A percentile compares a stretch with the other conserved stretches of the same genome.
Conservation (phyloP, 768 basidiomycete genomes). For the Suillus alpinus region DNA sequence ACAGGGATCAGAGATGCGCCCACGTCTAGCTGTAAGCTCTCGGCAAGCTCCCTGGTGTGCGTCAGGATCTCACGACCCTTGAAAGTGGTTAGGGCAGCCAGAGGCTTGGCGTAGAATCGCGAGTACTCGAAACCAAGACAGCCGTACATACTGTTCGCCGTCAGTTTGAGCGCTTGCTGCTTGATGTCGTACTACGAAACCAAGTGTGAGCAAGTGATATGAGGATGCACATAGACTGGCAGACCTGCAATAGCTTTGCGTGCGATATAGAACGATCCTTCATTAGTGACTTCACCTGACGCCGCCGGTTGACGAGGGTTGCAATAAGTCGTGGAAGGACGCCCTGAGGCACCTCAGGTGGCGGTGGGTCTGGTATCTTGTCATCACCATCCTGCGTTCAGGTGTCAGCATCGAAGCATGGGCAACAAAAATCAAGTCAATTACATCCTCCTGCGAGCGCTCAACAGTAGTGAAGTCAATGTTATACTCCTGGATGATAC, state of each 20-base stretch:
- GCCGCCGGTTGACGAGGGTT: conserved; percentile 87
- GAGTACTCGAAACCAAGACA: conserved; percentile 98
- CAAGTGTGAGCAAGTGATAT: not conserved
- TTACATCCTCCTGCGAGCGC: conserved; percentile 55
- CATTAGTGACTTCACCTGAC: conserved; percentile 92
- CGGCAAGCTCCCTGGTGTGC: conserved; percentile 88
- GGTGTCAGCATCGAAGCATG: not conserved
- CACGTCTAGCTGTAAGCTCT: conserved; percentile 86
- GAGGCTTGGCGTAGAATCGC: conserved; percentile 91
- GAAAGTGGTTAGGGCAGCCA: conserved; percentile 97
- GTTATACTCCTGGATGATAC: conserved; percentile 99
- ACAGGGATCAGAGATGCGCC: conserved; percentile 23
- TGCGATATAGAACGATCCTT: conserved; percentile 74
- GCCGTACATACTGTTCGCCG: conserved; percentile 99
- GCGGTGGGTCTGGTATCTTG: conserved; percentile 86
- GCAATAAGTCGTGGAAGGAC: conserved; percentile 97
- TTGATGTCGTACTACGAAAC: conserved; percentile 85
- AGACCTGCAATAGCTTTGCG: conserved; percentile 81
- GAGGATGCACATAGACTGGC: conserved; percentile 5
- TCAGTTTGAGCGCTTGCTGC: conserved; percentile 94
- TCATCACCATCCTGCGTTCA: conserved; percentile 62
- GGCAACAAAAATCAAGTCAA: conserved; percentile 17
- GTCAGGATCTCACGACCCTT: conserved; percentile 98
- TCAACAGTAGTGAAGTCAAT: conserved; percentile 98
- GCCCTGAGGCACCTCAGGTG: conserved; percentile 68